Conservation (phyloP, 306 rosid genomes). For the Sindora glabra region DNA sequence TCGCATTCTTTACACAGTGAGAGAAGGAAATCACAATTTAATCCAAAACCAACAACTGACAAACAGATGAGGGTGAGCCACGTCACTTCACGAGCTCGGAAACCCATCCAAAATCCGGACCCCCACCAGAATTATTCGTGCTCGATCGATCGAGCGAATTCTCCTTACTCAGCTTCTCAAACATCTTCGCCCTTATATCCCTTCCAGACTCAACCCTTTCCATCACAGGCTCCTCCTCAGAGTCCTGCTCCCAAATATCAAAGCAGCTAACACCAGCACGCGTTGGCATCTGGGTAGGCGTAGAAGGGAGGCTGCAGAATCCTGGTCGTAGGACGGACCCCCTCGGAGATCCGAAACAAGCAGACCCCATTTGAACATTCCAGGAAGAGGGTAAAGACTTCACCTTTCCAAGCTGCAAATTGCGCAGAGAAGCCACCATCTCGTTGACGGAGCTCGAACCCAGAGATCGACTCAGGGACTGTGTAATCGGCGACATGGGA, state of each 20-base stretch:
- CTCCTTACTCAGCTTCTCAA: conserved; percentile 74
- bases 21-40: no score
- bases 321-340: conserved; percentile 70
- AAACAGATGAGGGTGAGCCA: no score
- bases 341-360: conserved; percentile 54
- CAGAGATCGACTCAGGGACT: conserved; percentile 38
- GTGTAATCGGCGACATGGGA: conserved; percentile 60
- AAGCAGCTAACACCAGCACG: conserved; percentile 33
- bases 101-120: conserved; percentile 83
- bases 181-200: conserved; percentile 62
- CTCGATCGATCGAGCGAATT: conserved; percentile 48
- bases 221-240: conserved; percentile 78
- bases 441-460: conserved; percentile 54
- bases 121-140: conserved; percentile 1
- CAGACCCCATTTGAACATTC: conserved; percentile 42
- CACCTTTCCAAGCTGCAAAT: conserved; percentile 60
- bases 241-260: conserved; percentile 40
- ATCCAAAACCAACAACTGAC: neutral
- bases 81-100: conserved; percentile 62
- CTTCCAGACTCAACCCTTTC: conserved; percentile 95
- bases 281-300: conserved; percentile 53
- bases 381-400: conserved; percentile 52
- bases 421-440: conserved; percentile 57
- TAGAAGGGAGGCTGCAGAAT: conserved; percentile 57
- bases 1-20: conserved; percentile 36